These are phyloP conservation scores for Vigna mungo DNA, from an alignment of 306 rosid genomes.

Conservation along the genomic window DNA sequence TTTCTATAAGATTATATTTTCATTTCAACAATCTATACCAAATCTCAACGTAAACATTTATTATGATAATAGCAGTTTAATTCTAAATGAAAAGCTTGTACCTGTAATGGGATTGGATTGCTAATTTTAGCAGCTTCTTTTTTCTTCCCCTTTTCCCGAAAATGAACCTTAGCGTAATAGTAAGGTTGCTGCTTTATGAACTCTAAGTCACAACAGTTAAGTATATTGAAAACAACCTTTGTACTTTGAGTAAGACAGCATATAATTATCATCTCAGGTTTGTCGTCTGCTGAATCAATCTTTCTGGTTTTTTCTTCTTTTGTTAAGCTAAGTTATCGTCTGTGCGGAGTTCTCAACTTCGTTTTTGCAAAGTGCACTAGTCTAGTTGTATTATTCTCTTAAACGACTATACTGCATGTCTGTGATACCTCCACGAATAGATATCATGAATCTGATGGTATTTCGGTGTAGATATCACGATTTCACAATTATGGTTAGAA, in stretches of 20 bases:
- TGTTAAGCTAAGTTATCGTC: neutral
- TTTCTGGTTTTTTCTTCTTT: neutral
- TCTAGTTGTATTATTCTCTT: slow-evolving; percentile 10
- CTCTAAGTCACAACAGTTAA: neutral
- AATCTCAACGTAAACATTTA: too few species aligned
- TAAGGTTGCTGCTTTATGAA: slow-evolving; percentile 17
- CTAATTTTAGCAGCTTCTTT: slow-evolving; percentile 26
- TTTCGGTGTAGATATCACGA: slow-evolving; percentile 29
- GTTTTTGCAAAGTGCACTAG: slow-evolving; percentile 11
- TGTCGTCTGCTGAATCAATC: neutral
- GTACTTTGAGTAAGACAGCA: slow-evolving; percentile 3
- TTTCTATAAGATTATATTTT: neutral
- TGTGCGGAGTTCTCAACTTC: slow-evolving; percentile 5
- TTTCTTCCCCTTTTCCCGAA: neutral
- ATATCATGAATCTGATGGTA: slow-evolving; percentile 33
- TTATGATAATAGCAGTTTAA: neutral
- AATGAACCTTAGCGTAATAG: slow-evolving; percentile 17
- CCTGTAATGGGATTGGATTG: slow-evolving; percentile 5
- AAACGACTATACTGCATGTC: slow-evolving; percentile 33
- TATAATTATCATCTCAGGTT: neutral
- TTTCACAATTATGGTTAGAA: slow-evolving; percentile 25
- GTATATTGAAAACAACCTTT: neutral
- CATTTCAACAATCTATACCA: too few species aligned
- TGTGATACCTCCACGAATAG: slow-evolving; percentile 14
- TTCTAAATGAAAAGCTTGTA: neutral